A percentile compares a stretch with the other conserved stretches of the same genome.
Conservation (phyloP, 2,329 filamentous ascomycete species). For the Truncatella angustata region DNA sequence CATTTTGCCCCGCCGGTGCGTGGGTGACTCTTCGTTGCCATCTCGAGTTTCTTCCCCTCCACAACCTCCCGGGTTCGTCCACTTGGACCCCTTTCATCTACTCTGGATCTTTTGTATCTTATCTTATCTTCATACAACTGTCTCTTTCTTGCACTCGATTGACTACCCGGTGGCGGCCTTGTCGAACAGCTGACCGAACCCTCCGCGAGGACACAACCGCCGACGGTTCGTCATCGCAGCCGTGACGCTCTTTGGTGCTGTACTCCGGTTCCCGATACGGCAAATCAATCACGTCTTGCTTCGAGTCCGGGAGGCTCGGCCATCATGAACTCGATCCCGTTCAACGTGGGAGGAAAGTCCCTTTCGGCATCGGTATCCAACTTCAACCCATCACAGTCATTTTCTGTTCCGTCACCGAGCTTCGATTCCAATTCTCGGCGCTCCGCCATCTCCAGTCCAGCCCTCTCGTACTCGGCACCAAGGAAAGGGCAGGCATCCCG, state of each 20-base stretch:
- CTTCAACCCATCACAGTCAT: conserved; percentile 37
- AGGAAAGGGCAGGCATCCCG: conserved; percentile 74
- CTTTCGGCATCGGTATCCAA: conserved; percentile 43
- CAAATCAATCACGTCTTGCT: background rate
- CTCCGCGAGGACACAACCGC: background rate
- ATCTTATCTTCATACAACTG: background rate
- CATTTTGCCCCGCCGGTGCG: conserved; percentile 23
- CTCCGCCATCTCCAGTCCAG: conserved; percentile 35
- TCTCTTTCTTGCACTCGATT: background rate
- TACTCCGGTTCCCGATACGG: background rate
- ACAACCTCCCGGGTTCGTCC: conserved; percentile 27
- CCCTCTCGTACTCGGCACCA: conserved; percentile 43
- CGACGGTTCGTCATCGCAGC: background rate
- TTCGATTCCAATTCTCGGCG: conserved; percentile 50
- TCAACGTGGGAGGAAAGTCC: conserved; percentile 48
- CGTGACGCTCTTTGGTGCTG: background rate
- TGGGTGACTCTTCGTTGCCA: conserved; percentile 20
- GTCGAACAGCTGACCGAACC: background rate
- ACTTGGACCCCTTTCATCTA: conserved; percentile 24
- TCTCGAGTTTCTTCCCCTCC: conserved; percentile 14
- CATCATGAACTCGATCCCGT: conserved; percentile 33
- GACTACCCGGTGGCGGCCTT: background rate
- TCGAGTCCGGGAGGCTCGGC: conserved; percentile 12
- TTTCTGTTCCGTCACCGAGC: conserved; percentile 39
- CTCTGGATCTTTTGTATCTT: conserved; percentile 1